Conservation (phyloP, 306 rosid species). For the Prinsepia uniflora region DNA sequence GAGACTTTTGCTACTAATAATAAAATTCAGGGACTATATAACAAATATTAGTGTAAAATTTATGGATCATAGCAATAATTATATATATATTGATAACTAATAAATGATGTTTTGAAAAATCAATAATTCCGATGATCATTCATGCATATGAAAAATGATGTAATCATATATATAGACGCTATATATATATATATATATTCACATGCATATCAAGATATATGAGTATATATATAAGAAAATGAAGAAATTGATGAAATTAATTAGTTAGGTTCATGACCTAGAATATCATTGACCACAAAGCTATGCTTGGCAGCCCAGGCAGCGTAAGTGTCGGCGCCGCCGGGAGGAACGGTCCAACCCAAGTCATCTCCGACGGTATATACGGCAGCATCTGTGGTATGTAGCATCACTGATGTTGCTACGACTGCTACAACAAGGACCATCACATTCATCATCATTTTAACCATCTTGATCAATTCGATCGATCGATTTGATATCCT, state of each 20-base stretch:
- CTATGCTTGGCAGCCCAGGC: slow-evolving; percentile 14
- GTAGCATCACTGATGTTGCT: background rate
- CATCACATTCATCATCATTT: background rate
- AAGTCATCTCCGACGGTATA: slow-evolving; percentile 12
- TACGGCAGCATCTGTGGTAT: background rate
- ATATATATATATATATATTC: too few species aligned
- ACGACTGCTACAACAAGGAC: slow-evolving; percentile 10
- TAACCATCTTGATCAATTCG: background rate
- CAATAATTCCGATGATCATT: too few species aligned
- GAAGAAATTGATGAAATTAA: background rate
- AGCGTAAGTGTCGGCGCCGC: slow-evolving; percentile 1
- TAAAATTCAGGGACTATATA: too few species aligned
- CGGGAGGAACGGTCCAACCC: slow-evolving; percentile 40
- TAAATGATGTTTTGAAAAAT: too few species aligned
- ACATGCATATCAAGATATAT: too few species aligned
- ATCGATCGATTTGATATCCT: too few species aligned
- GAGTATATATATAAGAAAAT: background rate
- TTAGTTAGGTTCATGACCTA: slow-evolving; percentile 19
- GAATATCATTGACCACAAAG: slow-evolving; percentile 27
- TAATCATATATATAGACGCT: too few species aligned
- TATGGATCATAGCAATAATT: too few species aligned
- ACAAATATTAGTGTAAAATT: too few species aligned
- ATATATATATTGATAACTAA: too few species aligned
- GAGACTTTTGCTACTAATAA: too few species aligned
- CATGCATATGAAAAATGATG: too few species aligned